Percentiles rank a stretch among this genome's conserved stretches.
Conservation (phyloP, 2,329 filamentous ascomycete species). For the Phaeomoniella chlamydospora region DNA sequence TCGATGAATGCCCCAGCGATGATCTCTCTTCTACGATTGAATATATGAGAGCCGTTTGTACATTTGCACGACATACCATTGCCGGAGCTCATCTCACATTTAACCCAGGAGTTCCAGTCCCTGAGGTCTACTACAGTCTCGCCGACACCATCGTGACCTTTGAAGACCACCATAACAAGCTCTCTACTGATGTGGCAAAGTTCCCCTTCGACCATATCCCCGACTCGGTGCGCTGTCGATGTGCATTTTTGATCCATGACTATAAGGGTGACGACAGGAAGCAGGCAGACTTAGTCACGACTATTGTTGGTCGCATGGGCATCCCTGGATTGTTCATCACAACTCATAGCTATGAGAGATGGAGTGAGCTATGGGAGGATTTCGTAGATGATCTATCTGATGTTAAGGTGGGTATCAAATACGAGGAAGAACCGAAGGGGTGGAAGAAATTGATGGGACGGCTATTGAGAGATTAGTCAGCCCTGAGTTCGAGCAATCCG, state of each 20-base stretch:
- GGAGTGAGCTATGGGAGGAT: neutral
- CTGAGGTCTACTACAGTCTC: neutral
- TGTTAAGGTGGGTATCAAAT: neutral
- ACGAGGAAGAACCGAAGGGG: neutral
- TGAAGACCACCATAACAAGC: neutral
- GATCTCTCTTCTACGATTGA: neutral
- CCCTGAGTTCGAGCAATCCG: too few species aligned
- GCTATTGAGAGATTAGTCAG: too few species aligned
- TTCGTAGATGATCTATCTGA: neutral
- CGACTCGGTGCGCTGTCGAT: neutral
- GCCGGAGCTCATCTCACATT: neutral
- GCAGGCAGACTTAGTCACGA: neutral
- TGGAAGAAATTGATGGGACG: neutral
- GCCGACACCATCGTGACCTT: neutral
- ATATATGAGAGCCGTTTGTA: neutral
- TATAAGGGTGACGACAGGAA: neutral
- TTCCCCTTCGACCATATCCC: neutral
- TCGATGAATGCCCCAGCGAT: conserved; percentile 30
- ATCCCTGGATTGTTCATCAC: neutral
- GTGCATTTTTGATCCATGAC: neutral
- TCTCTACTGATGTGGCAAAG: neutral
- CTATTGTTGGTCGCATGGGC: neutral
- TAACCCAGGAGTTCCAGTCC: neutral
- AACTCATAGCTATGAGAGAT: neutral
- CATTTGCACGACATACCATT: neutral